Evolutionary conservation across 2,329 filamentous ascomycete species (phyloP).

Genomic region (Biscogniauxia mediterranea): DNA sequence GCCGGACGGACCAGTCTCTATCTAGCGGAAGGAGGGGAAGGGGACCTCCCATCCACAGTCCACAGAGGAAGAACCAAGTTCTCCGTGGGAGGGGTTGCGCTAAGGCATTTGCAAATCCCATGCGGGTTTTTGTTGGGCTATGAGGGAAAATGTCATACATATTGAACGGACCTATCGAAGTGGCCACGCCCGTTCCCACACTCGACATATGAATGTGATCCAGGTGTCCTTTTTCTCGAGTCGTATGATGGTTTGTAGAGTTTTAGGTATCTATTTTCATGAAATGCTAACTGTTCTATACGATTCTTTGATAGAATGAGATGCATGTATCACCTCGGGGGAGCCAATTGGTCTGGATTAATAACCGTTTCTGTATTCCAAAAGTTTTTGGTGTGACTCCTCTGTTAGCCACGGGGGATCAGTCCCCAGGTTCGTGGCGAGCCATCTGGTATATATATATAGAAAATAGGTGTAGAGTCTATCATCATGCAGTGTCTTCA

Average conservation of each 20-base stretch:
- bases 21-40: not conserved
- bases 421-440: not conserved
- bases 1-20: not conserved
- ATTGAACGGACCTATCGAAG: not conserved
- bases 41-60: not conserved
- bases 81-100: not conserved
- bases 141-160: not conserved
- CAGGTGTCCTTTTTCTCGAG: not conserved
- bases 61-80: not conserved
- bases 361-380: not conserved
- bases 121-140: not conserved
- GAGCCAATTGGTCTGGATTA: not conserved
- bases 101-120: not conserved
- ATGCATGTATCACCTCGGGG: not conserved
- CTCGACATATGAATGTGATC: not conserved
- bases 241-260: not conserved
- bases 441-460: not conserved
- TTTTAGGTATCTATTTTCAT: not conserved
- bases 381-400: not conserved
- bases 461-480: not conserved
- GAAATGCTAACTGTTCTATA: not conserved
- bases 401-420: not conserved
- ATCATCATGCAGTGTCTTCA: not conserved
- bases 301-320: not conserved
- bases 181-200: not conserved